phyloP scores from a whole-genome alignment of 495 filamentous ascomycete genomes.

The Xylaria acuta region DNA sequence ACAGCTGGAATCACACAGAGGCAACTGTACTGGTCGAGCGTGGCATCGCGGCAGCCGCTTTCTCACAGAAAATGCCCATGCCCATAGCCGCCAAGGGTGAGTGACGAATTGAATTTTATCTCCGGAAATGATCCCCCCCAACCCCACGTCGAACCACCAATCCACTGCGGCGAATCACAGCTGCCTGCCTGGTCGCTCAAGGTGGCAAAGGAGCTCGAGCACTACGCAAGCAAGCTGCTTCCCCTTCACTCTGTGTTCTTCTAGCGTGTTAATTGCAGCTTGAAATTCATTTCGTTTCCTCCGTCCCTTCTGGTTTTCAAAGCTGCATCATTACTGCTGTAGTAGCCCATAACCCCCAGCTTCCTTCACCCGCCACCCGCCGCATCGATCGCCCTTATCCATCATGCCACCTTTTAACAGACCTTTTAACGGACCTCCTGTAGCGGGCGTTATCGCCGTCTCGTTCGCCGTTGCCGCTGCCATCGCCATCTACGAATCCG shows the following conservation, averaged over 20 bases:
- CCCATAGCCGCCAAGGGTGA: conserved; percentile 56
- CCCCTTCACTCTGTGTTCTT: background rate
- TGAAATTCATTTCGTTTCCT: background rate
- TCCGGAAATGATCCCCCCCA: conserved; percentile 1
- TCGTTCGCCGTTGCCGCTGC: conserved; percentile 80
- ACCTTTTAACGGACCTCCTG: conserved; percentile 43
- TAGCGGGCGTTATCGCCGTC: conserved; percentile 80
- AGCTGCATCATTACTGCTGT: background rate
- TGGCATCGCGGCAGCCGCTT: conserved; percentile 7
- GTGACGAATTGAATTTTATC: conserved; percentile 34
- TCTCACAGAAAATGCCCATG: conserved; percentile 46
- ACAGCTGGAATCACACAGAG: background rate
- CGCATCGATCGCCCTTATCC: conserved; percentile 37
- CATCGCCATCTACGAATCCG: conserved; percentile 84
- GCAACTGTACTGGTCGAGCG: background rate
- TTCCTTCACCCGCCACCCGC: background rate
- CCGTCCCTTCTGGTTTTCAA: background rate
- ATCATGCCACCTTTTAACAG: conserved; percentile 42
- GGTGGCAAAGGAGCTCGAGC: conserved; percentile 20
- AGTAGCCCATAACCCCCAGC: conserved; percentile 1
- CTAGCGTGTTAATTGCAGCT: background rate
- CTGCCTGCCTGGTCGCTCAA: conserved; percentile 9
- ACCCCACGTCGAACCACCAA: conserved; percentile 34
- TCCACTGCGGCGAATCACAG: conserved; percentile 24
- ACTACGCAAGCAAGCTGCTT: conserved; percentile 16